Evolutionary conservation across 2,329 filamentous ascomycete genomes (phyloP).

Genomic region (Zymoseptoria pseudotritici): DNA sequence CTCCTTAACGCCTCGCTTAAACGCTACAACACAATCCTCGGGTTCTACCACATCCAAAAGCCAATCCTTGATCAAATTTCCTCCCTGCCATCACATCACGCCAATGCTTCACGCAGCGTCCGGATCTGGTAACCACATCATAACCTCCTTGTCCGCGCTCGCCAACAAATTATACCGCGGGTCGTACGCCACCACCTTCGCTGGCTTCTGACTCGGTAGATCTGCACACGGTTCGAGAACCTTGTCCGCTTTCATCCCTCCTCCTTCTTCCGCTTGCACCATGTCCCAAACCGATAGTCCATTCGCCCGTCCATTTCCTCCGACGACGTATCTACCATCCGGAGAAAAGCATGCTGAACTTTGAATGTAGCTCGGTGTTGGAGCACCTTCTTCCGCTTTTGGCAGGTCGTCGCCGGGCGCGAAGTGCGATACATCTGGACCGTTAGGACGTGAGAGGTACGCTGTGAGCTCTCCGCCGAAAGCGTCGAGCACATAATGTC

Average conservation of each 20-base stretch:
- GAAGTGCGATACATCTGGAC: constrained; percentile 21
- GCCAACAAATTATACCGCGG: constrained; percentile 88
- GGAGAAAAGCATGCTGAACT: constrained; percentile 84
- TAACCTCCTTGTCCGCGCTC: constrained; percentile 73
- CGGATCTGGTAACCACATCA: constrained; percentile 42
- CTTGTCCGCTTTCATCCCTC: constrained; percentile 42
- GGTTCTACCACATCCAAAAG: too few species aligned
- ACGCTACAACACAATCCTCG: neutral
- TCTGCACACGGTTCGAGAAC: constrained; percentile 57
- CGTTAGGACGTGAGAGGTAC: constrained; percentile 27
- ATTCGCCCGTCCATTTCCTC: constrained; percentile 57
- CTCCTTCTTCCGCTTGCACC: constrained; percentile 45
- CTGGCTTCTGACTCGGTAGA: constrained; percentile 56
- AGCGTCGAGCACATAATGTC: constrained; percentile 89
- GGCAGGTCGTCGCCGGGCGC: constrained; percentile 32
- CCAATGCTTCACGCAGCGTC: constrained; percentile 20
- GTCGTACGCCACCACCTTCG: constrained; percentile 76
- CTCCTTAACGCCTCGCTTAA: constrained; percentile 2
- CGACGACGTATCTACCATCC: constrained; percentile 81
- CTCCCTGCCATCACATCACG: too few species aligned
- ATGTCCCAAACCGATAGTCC: constrained; percentile 82
- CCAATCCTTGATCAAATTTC: too few species aligned
- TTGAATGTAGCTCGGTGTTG: constrained; percentile 42
- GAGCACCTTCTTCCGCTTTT: constrained; percentile 34
- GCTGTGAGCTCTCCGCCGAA: constrained; percentile 65